A percentile compares a stretch with the other conserved stretches of the same genome.
These are phyloP conservation scores for Diutina ranongensis DNA, from an alignment of 1,139 yeast genomes.

Conservation along the genomic window DNA sequence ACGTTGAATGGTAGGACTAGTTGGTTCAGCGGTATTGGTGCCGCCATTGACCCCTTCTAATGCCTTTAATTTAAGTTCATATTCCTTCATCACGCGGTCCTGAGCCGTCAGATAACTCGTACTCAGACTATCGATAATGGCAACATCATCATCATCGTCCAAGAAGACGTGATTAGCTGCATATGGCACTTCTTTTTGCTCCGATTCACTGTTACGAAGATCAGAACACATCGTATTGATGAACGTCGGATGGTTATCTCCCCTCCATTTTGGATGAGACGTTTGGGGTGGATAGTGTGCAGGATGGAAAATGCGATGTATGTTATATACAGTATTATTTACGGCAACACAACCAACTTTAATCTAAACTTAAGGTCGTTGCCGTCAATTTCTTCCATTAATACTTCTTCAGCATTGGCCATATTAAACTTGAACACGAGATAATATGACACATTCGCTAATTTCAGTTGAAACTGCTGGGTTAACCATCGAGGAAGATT, in stretches of 20 bases:
- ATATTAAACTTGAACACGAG: constrained; percentile 5
- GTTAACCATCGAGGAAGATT: constrained; percentile 2
- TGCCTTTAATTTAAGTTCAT: constrained; percentile 61
- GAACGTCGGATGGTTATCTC: too few relatives aligned
- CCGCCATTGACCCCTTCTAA: constrained; percentile 9
- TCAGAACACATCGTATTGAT: too few relatives aligned
- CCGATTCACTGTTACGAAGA: too few relatives aligned
- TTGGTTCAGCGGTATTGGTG: not conserved
- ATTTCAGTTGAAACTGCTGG: constrained; percentile 1
- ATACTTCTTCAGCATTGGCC: not conserved
- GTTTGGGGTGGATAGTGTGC: not conserved
- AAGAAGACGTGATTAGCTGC: not conserved
- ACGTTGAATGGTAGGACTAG: constrained; percentile 13
- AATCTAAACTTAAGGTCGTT: constrained; percentile 3
- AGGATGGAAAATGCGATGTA: too few relatives aligned
- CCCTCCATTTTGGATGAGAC: too few relatives aligned
- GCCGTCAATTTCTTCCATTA: not conserved
- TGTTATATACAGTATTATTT: too few relatives aligned
- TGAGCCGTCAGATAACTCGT: constrained; percentile 58
- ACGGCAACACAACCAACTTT: not conserved
- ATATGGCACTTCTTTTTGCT: not conserved
- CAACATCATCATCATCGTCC: not conserved
- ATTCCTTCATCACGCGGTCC: constrained; percentile 54
- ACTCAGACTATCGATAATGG: constrained; percentile 12
- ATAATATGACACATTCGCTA: not conserved